Percentiles rank a stretch among this genome's conserved stretches.
These are phyloP conservation scores for Pochonia chlamydosporia DNA, from an alignment of 2,329 filamentous ascomycete genomes.

Conservation along the genomic window DNA sequence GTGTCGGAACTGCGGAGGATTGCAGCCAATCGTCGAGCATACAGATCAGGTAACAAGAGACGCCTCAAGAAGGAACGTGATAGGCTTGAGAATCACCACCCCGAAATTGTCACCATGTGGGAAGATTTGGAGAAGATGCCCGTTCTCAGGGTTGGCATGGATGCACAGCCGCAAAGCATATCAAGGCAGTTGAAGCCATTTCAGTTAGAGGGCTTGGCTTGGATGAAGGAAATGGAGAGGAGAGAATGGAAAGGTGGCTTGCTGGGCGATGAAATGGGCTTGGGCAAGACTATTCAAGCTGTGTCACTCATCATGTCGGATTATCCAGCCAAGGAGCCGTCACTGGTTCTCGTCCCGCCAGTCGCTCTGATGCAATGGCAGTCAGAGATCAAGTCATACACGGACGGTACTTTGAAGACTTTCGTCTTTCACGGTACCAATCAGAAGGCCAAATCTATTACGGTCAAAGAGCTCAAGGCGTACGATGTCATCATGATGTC, in stretches of 20 bases:
- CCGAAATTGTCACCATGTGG: conserved; percentile 82
- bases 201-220: conserved; percentile 86
- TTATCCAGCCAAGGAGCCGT: conserved; percentile 76
- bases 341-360: conserved; percentile 83
- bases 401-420: conserved; percentile 82
- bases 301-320: conserved; percentile 98
- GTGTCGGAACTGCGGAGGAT: conserved; percentile 12
- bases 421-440: conserved; percentile 89
- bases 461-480: conserved; percentile 66
- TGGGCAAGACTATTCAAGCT: conserved; percentile 97
- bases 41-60: conserved; percentile 18
- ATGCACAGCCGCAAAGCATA: conserved; percentile 59
- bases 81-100: conserved; percentile 71
- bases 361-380: conserved; percentile 97
- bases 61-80: conserved; percentile 45
- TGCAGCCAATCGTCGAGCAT: conserved; percentile 27
- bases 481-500: conserved; percentile 97
- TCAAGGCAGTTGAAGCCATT: conserved; percentile 84
- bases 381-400: conserved; percentile 73
- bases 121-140: conserved; percentile 62
- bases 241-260: conserved; percentile 82
- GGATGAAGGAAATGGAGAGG: conserved; percentile 90
- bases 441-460: conserved; percentile 71
- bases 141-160: conserved; percentile 50
- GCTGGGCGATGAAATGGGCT: conserved; percentile 95